A percentile compares a stretch with the other conserved stretches of the same genome.
These are phyloP conservation scores for Triangularia verruculosa DNA, from an alignment of 2,329 filamentous ascomycete species.

Conservation along the genomic window DNA sequence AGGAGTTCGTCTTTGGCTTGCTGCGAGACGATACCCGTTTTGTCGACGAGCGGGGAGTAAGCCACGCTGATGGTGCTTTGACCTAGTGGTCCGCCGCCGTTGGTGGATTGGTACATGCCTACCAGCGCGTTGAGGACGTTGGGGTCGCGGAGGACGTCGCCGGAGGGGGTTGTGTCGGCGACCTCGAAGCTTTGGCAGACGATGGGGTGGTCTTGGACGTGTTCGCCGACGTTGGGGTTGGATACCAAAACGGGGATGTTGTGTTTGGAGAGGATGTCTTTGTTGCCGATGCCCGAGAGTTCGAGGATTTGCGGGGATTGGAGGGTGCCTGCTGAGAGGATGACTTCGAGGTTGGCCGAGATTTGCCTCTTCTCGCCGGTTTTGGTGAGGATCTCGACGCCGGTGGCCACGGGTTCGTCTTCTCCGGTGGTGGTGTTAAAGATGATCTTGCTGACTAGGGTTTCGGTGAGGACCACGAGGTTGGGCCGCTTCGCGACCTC, in stretches of 20 bases:
- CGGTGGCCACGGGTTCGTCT: slow-evolving; percentile 32
- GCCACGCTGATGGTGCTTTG: slow-evolving; percentile 40
- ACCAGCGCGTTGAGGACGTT: slow-evolving; percentile 32
- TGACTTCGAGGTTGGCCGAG: slow-evolving; percentile 34
- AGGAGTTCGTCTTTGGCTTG: slow-evolving; percentile 30
- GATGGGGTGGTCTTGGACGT: slow-evolving; percentile 45
- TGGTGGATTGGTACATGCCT: slow-evolving; percentile 37
- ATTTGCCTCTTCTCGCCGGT: slow-evolving; percentile 24
- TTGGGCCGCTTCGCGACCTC: slow-evolving; percentile 35
- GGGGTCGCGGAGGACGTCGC: slow-evolving; percentile 37
- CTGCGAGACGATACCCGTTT: slow-evolving; percentile 27
- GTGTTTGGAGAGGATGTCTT: slow-evolving; percentile 39
- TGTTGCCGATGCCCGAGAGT: slow-evolving; percentile 38
- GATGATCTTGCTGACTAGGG: slow-evolving; percentile 34
- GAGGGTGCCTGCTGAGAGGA: slow-evolving; percentile 41
- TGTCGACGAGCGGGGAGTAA: slow-evolving; percentile 35
- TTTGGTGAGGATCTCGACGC: slow-evolving; percentile 33
- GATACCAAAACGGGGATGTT: slow-evolving; percentile 40
- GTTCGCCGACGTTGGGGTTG: slow-evolving; percentile 44
- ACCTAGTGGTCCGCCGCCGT: slow-evolving; percentile 35
- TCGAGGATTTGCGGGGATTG: slow-evolving; percentile 37
- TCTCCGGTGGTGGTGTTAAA: slow-evolving; percentile 26
- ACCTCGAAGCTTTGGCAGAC: slow-evolving; percentile 40
- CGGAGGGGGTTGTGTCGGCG: slow-evolving; percentile 37
- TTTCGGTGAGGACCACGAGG: slow-evolving; percentile 35